Percentiles rank a stretch among this genome's conserved stretches.
These are phyloP conservation scores for Candolleomyces aberdarensis DNA, from an alignment of 768 basidiomycete genomes.

Conservation along the genomic window DNA sequence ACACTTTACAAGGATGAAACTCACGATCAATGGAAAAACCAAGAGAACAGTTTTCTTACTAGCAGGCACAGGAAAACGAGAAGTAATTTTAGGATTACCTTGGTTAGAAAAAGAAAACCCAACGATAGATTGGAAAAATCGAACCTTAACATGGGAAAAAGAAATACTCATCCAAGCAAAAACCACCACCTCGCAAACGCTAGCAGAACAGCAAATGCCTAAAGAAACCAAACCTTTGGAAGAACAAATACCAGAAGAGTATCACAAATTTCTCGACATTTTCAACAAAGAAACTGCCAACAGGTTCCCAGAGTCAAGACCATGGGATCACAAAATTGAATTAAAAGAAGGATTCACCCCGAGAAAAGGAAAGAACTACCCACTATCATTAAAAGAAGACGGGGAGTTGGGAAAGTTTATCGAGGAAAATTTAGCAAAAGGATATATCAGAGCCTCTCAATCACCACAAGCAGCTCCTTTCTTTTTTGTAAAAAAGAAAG, in stretches of 20 bases:
- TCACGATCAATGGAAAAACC: not conserved
- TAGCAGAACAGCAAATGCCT: not conserved
- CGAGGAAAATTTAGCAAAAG: constrained; percentile 19
- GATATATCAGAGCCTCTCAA: constrained; percentile 17
- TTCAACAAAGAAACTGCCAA: constrained; percentile 17
- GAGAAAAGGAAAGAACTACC: constrained; percentile 12
- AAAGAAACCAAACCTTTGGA: not conserved
- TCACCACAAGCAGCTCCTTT: constrained; percentile 17
- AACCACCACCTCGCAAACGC: not conserved
- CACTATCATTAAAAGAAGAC: constrained; percentile 24
- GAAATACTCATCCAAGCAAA: constrained; percentile 6
- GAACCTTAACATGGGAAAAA: not conserved
- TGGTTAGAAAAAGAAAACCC: constrained; percentile 6
- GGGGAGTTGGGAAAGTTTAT: constrained; percentile 21
- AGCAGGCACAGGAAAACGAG: not conserved
- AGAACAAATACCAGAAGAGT: not conserved
- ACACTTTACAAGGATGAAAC: too few relatives aligned
- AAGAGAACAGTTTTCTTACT: constrained; percentile 5
- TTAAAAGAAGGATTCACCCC: constrained; percentile 13
- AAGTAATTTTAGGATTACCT: not conserved
- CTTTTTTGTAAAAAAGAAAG: constrained; percentile 19
- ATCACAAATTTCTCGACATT: not conserved
- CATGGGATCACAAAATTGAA: constrained; percentile 15
- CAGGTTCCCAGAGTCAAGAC: constrained; percentile 6
- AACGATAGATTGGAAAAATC: not conserved